Conservation (phyloP, 1,284 basidiomycete species). For the Bondarzewia mesenterica region DNA sequence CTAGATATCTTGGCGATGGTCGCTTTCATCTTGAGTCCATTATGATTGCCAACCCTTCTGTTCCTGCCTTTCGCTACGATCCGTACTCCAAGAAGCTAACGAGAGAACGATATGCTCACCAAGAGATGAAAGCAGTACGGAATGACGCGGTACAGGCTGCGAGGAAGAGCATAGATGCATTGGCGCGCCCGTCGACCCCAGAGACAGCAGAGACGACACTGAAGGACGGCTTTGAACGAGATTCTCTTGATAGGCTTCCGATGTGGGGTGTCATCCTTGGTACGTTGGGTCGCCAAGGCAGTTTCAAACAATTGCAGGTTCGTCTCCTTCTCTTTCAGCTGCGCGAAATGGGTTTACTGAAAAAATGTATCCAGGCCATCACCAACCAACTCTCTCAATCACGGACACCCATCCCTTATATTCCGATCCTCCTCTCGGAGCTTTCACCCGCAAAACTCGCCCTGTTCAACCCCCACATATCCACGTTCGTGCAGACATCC, state of each 20-base stretch:
- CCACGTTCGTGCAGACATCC: slow-evolving; percentile 91
- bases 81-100: slow-evolving; percentile 98
- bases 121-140: slow-evolving; percentile 75
- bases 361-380: slow-evolving; percentile 52
- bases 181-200: slow-evolving; percentile 12
- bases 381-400: slow-evolving; percentile 55
- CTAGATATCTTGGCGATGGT: slow-evolving; percentile 93
- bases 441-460: slow-evolving; percentile 90
- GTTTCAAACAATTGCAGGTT: slow-evolving; percentile 79
- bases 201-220: not conserved
- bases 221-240: too few relatives aligned
- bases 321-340: slow-evolving; percentile 5
- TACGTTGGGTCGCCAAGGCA: slow-evolving; percentile 93
- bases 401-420: slow-evolving; percentile 56
- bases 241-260: slow-evolving; percentile 17
- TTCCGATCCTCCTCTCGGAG: slow-evolving; percentile 92
- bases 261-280: slow-evolving; percentile 95
- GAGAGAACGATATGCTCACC: slow-evolving; percentile 86
- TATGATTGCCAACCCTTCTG: slow-evolving; percentile 97
- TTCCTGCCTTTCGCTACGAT: slow-evolving; percentile 97
- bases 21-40: slow-evolving; percentile 97
- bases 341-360: slow-evolving; percentile 2
- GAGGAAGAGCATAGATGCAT: slow-evolving; percentile 46
- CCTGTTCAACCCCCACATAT: slow-evolving; percentile 75
- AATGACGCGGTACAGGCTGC: slow-evolving; percentile 76